Conservation (phyloP, 805 yeast genomes). For the Cyberlindnera maclurae region DNA sequence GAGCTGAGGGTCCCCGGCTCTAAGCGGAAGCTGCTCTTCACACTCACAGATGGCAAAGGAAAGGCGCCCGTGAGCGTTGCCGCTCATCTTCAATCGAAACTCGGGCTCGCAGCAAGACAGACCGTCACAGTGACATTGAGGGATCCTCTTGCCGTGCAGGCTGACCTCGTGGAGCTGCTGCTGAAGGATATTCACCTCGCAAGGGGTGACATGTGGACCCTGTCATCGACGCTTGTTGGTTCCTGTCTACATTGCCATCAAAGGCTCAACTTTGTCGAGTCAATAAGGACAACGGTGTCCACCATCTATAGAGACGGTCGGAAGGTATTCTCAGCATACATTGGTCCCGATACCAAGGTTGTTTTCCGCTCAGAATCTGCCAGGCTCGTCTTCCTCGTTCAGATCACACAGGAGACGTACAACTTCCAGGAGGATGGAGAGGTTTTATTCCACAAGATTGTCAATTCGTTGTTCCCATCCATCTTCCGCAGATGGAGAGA, state of each 20-base stretch:
- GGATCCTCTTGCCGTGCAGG: constrained; percentile 44
- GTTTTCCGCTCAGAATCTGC: constrained; percentile 92
- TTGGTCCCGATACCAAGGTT: constrained; percentile 67
- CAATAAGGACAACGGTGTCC: constrained; percentile 58
- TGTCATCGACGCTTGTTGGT: constrained; percentile 54
- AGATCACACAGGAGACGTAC: constrained; percentile 95
- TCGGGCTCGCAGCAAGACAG: constrained; percentile 64
- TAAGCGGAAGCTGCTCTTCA: constrained; percentile 36
- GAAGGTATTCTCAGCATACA: constrained; percentile 65
- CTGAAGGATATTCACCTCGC: constrained; percentile 75
- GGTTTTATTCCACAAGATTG: constrained; percentile 84
- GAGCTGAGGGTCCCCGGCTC: constrained; percentile 40
- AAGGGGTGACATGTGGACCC: constrained; percentile 89
- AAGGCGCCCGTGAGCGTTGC: too few relatives aligned
- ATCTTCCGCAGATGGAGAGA: constrained; percentile 85
- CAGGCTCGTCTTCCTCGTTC: constrained; percentile 72
- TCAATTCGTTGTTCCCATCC: constrained; percentile 86
- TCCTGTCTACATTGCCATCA: constrained; percentile 65
- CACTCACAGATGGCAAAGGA: constrained; percentile 20
- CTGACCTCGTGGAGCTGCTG: constrained; percentile 77
- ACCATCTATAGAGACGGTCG: constrained; percentile 59
- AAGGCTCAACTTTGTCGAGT: constrained; percentile 51
- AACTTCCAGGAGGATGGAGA: constrained; percentile 96
- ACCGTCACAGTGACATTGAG: constrained; percentile 50
- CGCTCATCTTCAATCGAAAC: constrained; percentile 41